Base-by-base conservation (phyloP, 176 grass and related monocot genomes). In the Zoysia pacifica region DNA sequence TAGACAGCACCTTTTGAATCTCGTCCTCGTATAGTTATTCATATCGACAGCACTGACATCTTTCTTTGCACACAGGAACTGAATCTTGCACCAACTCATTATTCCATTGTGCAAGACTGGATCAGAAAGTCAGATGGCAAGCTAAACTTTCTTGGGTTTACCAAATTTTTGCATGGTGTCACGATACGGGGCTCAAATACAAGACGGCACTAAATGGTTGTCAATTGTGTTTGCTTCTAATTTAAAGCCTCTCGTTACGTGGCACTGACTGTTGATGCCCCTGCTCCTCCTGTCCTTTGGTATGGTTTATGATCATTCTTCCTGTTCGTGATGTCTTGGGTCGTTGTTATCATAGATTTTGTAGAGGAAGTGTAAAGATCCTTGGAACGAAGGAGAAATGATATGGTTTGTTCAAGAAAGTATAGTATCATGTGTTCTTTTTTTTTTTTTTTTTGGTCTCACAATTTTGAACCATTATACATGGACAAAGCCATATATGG, bases 141-240 rank as follows among this genome's bases (percentile, higher is more conserved):
- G 75, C 88, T 99, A 60, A 99, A 91, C 65, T 89, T 95, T 88
- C 92, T 99, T 36, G 96, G 96, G 5, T 99, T 91, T 70, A 95
- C 96, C 75, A 99, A 91, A 99, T 99, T 95, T 89, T 95, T 99
- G 72, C 96, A 99, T 68, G 96, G 96, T 65, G 90, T 99, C 40
- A 99, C 96, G 3, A 86, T 99, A 73, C 90, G 92, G 59, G 82
- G 74, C 77, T 91, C 90, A 75, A 99, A 93, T 87, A 82, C 86
- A 52, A 99, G 96, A 95, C 92, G 90, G 14, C 88, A 91, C 67
- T 94, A 97, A 91, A 80, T 84, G 51, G 60, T 45, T 49, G 55
- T n/a, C 41, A 86, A 73, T 79, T 93, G 79, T 87, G 82, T 84
- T 90, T 92, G 77, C 65, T 86, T 93, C 72, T 88, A 88, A 92